phyloP scores from a whole-genome alignment of 2,329 filamentous ascomycete species.

The Emergomyces pasteurianus region DNA sequence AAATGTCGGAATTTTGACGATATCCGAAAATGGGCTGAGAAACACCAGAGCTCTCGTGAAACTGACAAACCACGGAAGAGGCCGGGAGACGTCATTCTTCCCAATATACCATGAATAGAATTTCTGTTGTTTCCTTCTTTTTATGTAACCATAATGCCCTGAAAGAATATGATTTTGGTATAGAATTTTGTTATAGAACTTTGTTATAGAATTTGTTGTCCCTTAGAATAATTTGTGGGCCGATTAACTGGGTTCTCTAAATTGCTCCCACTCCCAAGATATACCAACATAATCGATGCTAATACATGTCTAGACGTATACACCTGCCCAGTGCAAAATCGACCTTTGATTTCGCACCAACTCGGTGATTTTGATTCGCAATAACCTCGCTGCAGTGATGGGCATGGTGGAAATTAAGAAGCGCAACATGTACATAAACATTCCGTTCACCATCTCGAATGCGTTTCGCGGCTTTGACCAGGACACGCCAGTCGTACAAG shows the following conservation, averaged over 20 bases:
- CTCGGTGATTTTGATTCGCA: constrained; percentile 1
- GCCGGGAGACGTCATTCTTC: constrained; percentile 4
- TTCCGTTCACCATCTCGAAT: constrained; percentile 4
- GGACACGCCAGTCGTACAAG: constrained; percentile 7
- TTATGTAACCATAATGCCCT: not conserved
- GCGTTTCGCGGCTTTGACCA: constrained; percentile 6
- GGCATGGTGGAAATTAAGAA: constrained; percentile 4
- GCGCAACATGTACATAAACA: constrained; percentile 7
- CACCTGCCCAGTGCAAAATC: constrained; percentile 7
- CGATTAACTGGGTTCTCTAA: not conserved
- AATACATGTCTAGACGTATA: constrained; percentile 1
- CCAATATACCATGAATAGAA: constrained; percentile 5
- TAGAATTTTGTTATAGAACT: not conserved
- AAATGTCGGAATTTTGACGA: constrained; percentile 47
- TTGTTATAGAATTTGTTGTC: not conserved
- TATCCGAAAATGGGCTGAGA: constrained; percentile 43
- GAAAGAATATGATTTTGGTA: not conserved
- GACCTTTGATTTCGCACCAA: constrained; percentile 5
- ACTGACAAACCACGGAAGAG: not conserved
- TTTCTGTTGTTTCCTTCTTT: too few species aligned
- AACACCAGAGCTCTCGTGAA: constrained; percentile 16
- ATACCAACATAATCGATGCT: not conserved
- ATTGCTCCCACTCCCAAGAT: not conserved
- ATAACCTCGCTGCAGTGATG: constrained; percentile 5
- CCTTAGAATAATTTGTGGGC: not conserved